Conservation (phyloP, 768 basidiomycete species). For the Rhizopogon vulgaris region DNA sequence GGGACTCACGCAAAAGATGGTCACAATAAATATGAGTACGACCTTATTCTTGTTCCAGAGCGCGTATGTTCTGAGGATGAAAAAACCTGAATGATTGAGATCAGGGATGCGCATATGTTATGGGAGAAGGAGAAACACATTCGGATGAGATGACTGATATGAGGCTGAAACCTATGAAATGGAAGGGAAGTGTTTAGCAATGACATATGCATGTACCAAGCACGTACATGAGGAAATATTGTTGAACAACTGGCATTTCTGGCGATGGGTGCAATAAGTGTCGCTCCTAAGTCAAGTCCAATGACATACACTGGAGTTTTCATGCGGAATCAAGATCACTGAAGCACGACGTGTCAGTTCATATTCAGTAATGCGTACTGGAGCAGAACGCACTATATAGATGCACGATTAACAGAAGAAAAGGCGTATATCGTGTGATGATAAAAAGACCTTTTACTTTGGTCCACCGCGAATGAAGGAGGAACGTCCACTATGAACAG, state of each 20-base stretch:
- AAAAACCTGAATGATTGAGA: too few relatives aligned
- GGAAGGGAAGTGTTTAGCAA: background rate
- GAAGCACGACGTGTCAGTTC: background rate
- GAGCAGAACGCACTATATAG: background rate
- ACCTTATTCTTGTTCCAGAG: too few relatives aligned
- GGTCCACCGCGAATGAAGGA: conserved; percentile 1
- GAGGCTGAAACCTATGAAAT: background rate
- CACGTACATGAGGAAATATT: background rate
- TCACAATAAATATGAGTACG: too few relatives aligned
- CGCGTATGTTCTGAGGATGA: too few relatives aligned
- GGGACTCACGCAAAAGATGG: too few relatives aligned
- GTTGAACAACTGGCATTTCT: background rate
- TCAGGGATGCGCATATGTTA: too few relatives aligned
- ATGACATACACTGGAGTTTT: background rate
- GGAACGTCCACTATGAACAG: background rate
- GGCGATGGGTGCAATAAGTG: background rate
- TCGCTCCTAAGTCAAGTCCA: background rate
- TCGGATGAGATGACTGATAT: background rate
- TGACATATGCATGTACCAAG: background rate
- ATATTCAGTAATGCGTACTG: background rate
- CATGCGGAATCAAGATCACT: background rate
- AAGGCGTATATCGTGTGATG: background rate
- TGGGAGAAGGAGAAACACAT: too few relatives aligned
- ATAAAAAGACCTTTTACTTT: background rate
- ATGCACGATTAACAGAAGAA: background rate